Evolutionary conservation across 2,329 filamentous ascomycete genomes (phyloP), one percentile per base, ranked within the genome.

Genomic region (Aureobasidium lini): DNA sequence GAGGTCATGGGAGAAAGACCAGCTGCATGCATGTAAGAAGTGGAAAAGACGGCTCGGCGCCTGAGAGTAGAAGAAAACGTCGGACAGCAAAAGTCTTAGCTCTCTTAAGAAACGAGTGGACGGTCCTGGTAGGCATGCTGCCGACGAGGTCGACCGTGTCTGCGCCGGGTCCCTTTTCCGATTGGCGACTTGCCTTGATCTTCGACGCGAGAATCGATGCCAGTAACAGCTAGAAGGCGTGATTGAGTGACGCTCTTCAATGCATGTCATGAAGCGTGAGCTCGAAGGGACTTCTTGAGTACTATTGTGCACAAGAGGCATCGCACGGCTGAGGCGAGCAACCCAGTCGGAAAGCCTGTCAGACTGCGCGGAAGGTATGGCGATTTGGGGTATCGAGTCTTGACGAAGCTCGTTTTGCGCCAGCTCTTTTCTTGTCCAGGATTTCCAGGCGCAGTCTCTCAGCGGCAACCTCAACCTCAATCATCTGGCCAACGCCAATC

Each of bases 401-500:
- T 1, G 7, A 39, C 13, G 10, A 29, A 15, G 7, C 50, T 66
- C 70, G 64, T 31, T 43, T 63, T 31, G 67, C 69, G 18, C 60
- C 72, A 49, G 70, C 72, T 66, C 81, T 79, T 72, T 86, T 80
- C 70, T 81, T 80, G 66, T 86, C 84, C 62, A 90, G 69, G 54
- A 90, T 83, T 73, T 89, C 81, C 65, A 77, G 76, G 69, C 84
- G 80, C 66, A 96, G 67, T 50, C 79, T 81, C 74, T 95, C 89
- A 9, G 86, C 87, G 0, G 91, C 94, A 57, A 93, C 80, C 77
- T 96, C 90, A 0, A 89, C 89, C 81, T 96, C 91, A 40, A 97
- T 76, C 48, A 94, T 86, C 61, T 84, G 81, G 3, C 88, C 88
- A 1, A 97, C 83, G 28, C 89, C 89, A 52, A 78, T 81, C 73